Evolutionary conservation across 768 basidiomycete species (phyloP), one percentile per base, ranked within the genome.

Genomic region (Bullera alba): DNA sequence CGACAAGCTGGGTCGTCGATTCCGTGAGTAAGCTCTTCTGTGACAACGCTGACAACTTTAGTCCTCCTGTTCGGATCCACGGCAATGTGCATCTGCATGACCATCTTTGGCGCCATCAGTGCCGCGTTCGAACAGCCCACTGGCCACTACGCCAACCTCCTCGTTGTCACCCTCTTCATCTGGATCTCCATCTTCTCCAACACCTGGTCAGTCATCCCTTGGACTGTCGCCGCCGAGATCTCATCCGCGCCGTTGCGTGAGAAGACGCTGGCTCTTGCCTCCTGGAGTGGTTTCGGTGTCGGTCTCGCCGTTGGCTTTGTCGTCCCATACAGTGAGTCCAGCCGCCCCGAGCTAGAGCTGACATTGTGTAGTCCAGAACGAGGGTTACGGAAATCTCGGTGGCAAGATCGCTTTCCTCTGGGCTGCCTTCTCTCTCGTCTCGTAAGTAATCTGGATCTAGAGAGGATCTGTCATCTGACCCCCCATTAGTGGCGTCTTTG

Each of bases 261-360:
- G 37, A 57, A 58, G 34, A 59, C 62, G 6, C 43, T 63, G n/a
- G 53, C 57, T 5, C 27, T 56, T 8, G 56, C 48, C 1, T 48
- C 57, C 14, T 56, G 51, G 46, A 42, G 37, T 28, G 57, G 56
- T 22, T 57, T 51, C 34, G 50, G n/a, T 8, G 46, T 51, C 10
- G 51, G 51, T 12, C 42, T 61, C 44, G 46, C 56, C 54, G 52
- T 56, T 50, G 48, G 29, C 21, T 39, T 64, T 15, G 58, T 64
- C 12, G 22, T 43, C 3, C 65, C 65, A 4, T 67, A 61, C 50
- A 48, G n/a, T n/a, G n/a, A n/a, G n/a, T n/a, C n/a, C n/a, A n/a
- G n/a, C n/a, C n/a, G n/a, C n/a, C n/a, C n/a, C n/a, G n/a, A n/a
- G n/a, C n/a, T n/a, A n/a, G n/a, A n/a, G n/a, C n/a, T n/a, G n/a